A percentile compares a stretch with the other conserved stretches of the same genome.
Conservation (phyloP, 306 rosid species). For the Spatholobus suberectus region DNA sequence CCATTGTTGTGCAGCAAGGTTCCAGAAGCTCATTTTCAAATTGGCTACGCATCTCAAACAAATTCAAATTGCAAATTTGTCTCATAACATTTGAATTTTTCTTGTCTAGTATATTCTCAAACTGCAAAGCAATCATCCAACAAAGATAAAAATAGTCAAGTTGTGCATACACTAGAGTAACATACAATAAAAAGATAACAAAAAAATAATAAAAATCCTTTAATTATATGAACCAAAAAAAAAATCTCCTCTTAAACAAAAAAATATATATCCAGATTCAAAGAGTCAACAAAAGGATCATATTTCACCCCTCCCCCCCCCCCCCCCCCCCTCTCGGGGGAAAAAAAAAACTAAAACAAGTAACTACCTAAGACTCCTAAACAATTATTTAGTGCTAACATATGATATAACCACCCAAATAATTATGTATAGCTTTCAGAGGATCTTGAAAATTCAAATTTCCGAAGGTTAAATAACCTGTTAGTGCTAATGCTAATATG, state of each 20-base stretch:
- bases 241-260: not conserved
- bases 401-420: slow-evolving; percentile 24
- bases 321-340: not conserved
- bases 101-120: slow-evolving; percentile 35
- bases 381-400: not conserved
- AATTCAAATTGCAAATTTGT: slow-evolving; percentile 35
- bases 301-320: not conserved
- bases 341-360: not conserved
- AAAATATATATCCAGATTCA: not conserved
- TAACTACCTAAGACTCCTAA: not conserved
- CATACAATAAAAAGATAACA: not conserved
- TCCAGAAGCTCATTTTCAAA: slow-evolving; percentile 42
- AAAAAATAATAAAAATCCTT: not conserved
- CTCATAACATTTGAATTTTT: slow-evolving; percentile 46
- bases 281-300: not conserved
- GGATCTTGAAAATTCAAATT: not conserved
- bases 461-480: slow-evolving; percentile 12
- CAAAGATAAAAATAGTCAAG: slow-evolving; percentile 13
- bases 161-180: not conserved
- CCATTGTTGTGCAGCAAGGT: slow-evolving; percentile 44
- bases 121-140: slow-evolving; percentile 50
- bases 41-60: slow-evolving; percentile 39
- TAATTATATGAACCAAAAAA: slow-evolving; percentile 2
- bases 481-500: not conserved
- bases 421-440: slow-evolving; percentile 33